Base-by-base conservation (phyloP, 768 basidiomycete genomes). In the Panaeolus papilionaceus region DNA sequence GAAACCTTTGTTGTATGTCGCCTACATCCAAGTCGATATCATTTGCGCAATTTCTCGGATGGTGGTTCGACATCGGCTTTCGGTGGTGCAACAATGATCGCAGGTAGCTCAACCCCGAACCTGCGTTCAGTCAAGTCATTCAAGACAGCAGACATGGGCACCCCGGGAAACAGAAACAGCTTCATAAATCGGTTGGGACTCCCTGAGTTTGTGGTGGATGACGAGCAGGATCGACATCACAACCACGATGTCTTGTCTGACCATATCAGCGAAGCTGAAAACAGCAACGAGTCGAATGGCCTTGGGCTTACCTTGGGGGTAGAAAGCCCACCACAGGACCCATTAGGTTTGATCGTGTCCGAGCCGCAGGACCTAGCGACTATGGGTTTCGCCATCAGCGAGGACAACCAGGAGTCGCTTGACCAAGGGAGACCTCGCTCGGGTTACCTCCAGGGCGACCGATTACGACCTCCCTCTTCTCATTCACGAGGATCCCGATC, bases 1-100 rank as follows among this genome's bases (percentile, higher is more conserved):
- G 54, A 58, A 16, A 58, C 54, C 26, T 58, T 58, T 23, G 54
- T 58, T 37, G 54, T 58, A 16, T 58, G 54, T 33, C 54, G 54
- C 4, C 28, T 58, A 0, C 54, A 58, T n/a, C 54, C 54, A 58
- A 16, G 54, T 16, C 26, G 54, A 28, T 58, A 58, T 37, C 54
- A 58, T 12, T 58, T 28, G 5, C 54, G 28, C 28, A 58, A 58
- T 58, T 58, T 58, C 54, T 58, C 54, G 4, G 54, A 58, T 33
- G 54, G 26, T 16, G 54, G 54, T 33, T 58, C 54, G 3, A 58
- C 10, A 1, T 58, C 54, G 1, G 54, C 54, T 8, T 58, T 58
- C 10, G 54, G 54, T 5, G 54, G 54, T 58, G 54, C 54, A 37
- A 58, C 54, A 2, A 58, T 58, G 54, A 58, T 58, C 7, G 54